phyloP scores from a whole-genome alignment of 352 stramenopile genomes.

The Pythium myriotylum region DNA sequence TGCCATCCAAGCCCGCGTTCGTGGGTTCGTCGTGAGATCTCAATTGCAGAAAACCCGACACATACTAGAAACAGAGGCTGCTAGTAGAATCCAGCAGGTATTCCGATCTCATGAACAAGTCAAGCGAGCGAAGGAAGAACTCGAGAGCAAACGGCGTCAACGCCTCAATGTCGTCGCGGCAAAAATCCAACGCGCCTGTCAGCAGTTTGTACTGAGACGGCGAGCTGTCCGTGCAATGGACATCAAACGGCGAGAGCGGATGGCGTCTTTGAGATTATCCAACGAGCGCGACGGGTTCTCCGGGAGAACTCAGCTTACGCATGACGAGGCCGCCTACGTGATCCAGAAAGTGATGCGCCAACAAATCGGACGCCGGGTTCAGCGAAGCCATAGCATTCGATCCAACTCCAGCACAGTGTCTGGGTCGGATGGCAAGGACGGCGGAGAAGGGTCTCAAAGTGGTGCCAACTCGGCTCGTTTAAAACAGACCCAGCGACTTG shows the following conservation, averaged over 20 bases:
- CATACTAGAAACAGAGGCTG: constrained; percentile 37
- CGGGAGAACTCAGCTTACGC: constrained; percentile 24
- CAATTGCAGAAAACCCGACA: constrained; percentile 24
- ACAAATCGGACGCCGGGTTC: constrained; percentile 37
- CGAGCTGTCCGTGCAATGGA: constrained; percentile 38
- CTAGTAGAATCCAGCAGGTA: constrained; percentile 49
- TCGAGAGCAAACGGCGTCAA: constrained; percentile 35
- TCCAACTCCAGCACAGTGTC: constrained; percentile 34
- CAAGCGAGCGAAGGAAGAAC: constrained; percentile 41
- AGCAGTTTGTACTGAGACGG: constrained; percentile 35
- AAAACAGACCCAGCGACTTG: constrained; percentile 39
- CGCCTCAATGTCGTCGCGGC: constrained; percentile 39
- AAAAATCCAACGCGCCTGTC: constrained; percentile 44
- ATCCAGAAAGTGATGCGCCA: constrained; percentile 54
- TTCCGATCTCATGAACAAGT: constrained; percentile 43
- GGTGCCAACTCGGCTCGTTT: constrained; percentile 31
- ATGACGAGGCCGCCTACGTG: constrained; percentile 36
- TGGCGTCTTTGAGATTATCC: background rate
- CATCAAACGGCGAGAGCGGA: constrained; percentile 6
- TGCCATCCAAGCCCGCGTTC: constrained; percentile 36
- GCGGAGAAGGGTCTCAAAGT: constrained; percentile 19
- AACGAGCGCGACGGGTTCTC: background rate
- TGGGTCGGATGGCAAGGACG: constrained; percentile 30
- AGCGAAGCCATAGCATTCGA: constrained; percentile 39
- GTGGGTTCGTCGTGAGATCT: constrained; percentile 35